These are phyloP conservation scores for Diaporthe humulicola DNA, from an alignment of 2,329 filamentous ascomycete species.

Conservation along the genomic window DNA sequence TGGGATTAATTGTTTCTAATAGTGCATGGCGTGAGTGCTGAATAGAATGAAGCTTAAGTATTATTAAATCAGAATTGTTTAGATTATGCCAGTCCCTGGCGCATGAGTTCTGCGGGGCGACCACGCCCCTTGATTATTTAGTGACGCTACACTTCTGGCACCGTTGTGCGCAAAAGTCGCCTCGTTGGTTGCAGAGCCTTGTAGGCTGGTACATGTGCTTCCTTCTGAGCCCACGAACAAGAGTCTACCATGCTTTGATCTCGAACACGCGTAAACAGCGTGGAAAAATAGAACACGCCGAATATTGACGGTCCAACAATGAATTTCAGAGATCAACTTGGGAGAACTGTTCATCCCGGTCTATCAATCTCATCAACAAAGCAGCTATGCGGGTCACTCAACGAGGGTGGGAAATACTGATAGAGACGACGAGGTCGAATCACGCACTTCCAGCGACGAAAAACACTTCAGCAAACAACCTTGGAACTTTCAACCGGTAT, in stretches of 20 bases:
- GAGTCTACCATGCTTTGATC: neutral
- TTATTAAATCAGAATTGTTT: neutral
- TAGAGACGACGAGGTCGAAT: no score
- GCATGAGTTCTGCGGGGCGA: neutral
- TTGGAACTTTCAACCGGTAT: no score
- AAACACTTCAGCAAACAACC: no score
- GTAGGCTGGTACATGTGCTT: neutral
- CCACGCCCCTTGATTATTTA: neutral
- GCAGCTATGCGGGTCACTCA: neutral
- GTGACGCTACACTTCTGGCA: neutral
- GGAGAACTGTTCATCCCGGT: neutral
- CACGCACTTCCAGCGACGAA: no score
- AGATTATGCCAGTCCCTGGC: no score
- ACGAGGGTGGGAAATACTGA: neutral
- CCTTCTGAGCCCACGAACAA: no score
- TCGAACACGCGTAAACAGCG: neutral
- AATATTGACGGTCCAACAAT: neutral
- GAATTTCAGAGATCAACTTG: neutral
- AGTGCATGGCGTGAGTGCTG: neutral
- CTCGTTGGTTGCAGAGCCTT: neutral
- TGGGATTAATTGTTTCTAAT: neutral
- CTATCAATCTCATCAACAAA: neutral
- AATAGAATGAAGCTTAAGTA: neutral
- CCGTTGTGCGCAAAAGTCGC: neutral
- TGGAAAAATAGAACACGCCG: neutral